phyloP scores from a whole-genome alignment of 352 stramenopile species.

The Thraustochytrium striatum region DNA sequence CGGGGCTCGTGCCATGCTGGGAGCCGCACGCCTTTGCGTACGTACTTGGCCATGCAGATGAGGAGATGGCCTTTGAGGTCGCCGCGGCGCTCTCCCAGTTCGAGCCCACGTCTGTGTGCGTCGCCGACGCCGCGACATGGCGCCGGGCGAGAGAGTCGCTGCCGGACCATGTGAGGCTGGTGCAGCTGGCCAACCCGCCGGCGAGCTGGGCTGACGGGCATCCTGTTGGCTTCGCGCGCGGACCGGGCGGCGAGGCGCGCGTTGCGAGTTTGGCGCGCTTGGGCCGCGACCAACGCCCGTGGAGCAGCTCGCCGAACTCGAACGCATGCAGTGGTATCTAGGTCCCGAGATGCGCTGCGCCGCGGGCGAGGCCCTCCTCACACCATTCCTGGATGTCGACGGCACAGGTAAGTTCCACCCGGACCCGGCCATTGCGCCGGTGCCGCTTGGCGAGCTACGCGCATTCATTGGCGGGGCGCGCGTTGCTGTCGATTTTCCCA shows the following conservation, averaged over 20 bases:
- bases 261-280: neutral
- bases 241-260: neutral
- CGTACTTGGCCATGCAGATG: slow-evolving; percentile 12
- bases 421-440: neutral
- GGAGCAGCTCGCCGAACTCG: slow-evolving; percentile 22
- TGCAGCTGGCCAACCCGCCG: slow-evolving; percentile 12
- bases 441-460: neutral
- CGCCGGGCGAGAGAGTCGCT: neutral
- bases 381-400: slow-evolving; percentile 6
- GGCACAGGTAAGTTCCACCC: neutral
- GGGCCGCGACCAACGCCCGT: neutral
- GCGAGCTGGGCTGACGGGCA: neutral
- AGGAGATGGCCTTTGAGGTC: slow-evolving; percentile 30
- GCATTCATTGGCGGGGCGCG: neutral
- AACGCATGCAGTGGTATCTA: slow-evolving; percentile 9
- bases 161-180: slow-evolving; percentile 23
- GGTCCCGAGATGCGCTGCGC: neutral
- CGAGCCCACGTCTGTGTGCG: slow-evolving; percentile 1
- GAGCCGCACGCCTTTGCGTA: slow-evolving; percentile 6
- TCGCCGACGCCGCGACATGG: neutral
- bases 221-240: slow-evolving; percentile 2
- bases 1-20: slow-evolving; percentile 11
- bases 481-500: neutral
- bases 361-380: neutral
- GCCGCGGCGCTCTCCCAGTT: slow-evolving; percentile 39